Percentiles rank a stretch among this genome's conserved stretches.
Conservation (phyloP, 306 rosid species). For the Rubus idaeus region DNA sequence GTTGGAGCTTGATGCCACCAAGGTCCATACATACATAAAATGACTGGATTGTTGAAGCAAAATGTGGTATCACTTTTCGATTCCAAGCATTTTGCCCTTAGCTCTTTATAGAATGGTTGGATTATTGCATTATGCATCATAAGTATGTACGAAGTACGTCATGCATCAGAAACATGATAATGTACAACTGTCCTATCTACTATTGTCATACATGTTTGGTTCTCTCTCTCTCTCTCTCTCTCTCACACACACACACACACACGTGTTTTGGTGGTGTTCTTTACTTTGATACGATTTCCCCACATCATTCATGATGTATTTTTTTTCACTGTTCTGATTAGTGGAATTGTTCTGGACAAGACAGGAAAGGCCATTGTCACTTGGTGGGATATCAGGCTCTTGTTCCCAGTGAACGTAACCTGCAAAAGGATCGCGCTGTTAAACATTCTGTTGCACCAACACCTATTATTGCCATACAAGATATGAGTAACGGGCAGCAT, state of each 20-base stretch:
- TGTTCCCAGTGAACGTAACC: constrained; percentile 30
- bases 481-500: constrained; percentile 19
- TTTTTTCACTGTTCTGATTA: constrained; percentile 28
- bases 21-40: neutral
- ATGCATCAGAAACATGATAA: constrained; percentile 9
- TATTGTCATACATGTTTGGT: neutral
- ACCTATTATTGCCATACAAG: constrained; percentile 20
- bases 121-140: neutral
- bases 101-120: neutral
- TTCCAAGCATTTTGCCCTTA: neutral
- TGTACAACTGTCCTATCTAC: neutral
- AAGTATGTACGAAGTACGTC: neutral
- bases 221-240: neutral
- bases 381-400: constrained; percentile 62
- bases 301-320: neutral
- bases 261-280: neutral
- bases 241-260: no score
- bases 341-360: constrained; percentile 38
- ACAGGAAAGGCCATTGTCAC: constrained; percentile 82
- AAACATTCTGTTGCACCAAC: constrained; percentile 32
- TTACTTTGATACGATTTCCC: neutral
- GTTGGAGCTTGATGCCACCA: neutral
- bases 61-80: neutral
- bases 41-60: neutral
- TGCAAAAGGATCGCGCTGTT: constrained; percentile 31